Percentiles rank a stretch among this genome's conserved stretches.
Conservation (phyloP, 2,329 filamentous ascomycete species). For the Dactylonectria macrodidyma region DNA sequence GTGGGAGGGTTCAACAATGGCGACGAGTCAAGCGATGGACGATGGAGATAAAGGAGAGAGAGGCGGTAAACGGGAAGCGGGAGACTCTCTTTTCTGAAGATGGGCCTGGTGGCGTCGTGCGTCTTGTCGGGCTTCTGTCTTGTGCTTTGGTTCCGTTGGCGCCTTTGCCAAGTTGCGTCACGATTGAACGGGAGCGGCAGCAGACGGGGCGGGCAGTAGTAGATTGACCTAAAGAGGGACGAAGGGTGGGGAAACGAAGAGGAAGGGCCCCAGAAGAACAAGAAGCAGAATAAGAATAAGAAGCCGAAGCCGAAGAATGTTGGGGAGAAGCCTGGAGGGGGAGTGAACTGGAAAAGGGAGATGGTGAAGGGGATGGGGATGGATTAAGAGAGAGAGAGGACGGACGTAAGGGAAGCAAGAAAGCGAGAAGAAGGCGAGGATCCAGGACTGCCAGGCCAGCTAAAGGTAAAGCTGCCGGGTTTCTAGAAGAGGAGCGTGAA, state of each 20-base stretch:
- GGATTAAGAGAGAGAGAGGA: constrained; percentile 11
- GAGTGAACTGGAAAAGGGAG: constrained; percentile 1
- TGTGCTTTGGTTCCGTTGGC: constrained; percentile 23
- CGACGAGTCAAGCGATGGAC: constrained; percentile 28
- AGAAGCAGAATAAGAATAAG: constrained; percentile 18
- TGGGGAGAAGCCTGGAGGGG: neutral
- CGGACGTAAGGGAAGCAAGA: constrained; percentile 3
- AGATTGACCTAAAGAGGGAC: constrained; percentile 21
- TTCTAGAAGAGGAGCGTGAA: constrained; percentile 29
- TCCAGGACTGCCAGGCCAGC: constrained; percentile 3
- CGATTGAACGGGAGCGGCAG: constrained; percentile 39
- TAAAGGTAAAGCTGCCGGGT: constrained; percentile 26
- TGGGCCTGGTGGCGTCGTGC: constrained; percentile 42
- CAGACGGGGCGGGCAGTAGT: constrained; percentile 27
- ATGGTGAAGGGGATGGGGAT: constrained; percentile 2
- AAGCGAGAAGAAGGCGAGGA: constrained; percentile 19
- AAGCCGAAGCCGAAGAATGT: constrained; percentile 1
- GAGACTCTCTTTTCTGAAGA: constrained; percentile 26
- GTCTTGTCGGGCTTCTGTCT: constrained; percentile 31
- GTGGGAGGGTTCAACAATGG: constrained; percentile 21
- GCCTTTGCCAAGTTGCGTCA: constrained; percentile 42
- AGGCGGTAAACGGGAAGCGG: constrained; percentile 29
- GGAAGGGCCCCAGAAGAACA: constrained; percentile 4
- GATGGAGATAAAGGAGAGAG: constrained; percentile 22
- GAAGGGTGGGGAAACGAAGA: constrained; percentile 22